Conservation (phyloP, 495 filamentous ascomycete genomes). For the Aspergillus biplanus region DNA sequence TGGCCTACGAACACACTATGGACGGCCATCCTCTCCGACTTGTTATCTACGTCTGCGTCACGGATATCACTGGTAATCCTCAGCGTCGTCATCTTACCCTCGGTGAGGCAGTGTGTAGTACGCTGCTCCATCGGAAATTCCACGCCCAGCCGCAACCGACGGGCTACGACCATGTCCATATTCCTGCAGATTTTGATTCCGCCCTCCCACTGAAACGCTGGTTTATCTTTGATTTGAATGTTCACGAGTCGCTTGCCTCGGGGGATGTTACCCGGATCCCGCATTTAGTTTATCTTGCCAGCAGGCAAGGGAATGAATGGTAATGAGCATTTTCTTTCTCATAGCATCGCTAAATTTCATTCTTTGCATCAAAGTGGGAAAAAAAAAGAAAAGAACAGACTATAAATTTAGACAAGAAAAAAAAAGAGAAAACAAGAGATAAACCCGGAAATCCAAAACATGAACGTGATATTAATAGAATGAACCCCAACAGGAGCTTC, state of each 20-base stretch:
- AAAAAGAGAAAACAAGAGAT: neutral
- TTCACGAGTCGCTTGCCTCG: slow-evolving; percentile 19
- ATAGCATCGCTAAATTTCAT: neutral
- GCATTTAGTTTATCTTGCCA: slow-evolving; percentile 30
- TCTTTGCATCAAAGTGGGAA: neutral
- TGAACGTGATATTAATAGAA: neutral
- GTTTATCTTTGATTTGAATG: slow-evolving; percentile 33
- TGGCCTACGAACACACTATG: neutral
- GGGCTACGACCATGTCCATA: slow-evolving; percentile 32
- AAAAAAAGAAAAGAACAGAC: neutral
- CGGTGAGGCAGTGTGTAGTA: slow-evolving; percentile 23
- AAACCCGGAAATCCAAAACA: slow-evolving; percentile 5
- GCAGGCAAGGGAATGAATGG: slow-evolving; percentile 28
- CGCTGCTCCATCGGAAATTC: slow-evolving; percentile 23
- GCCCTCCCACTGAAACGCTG: slow-evolving; percentile 25
- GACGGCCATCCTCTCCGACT: slow-evolving; percentile 15
- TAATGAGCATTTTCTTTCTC: slow-evolving; percentile 3
- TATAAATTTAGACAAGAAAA: neutral
- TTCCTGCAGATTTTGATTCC: slow-evolving; percentile 31
- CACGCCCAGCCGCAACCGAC: slow-evolving; percentile 19
- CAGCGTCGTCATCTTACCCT: slow-evolving; percentile 27
- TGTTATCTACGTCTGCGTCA: slow-evolving; percentile 26
- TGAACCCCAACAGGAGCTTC: slow-evolving; percentile 23
- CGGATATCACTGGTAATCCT: slow-evolving; percentile 28
- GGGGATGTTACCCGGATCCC: slow-evolving; percentile 25